phyloP scores from a whole-genome alignment of 2,329 filamentous ascomycete species.

The Phialophora verrucosa region DNA sequence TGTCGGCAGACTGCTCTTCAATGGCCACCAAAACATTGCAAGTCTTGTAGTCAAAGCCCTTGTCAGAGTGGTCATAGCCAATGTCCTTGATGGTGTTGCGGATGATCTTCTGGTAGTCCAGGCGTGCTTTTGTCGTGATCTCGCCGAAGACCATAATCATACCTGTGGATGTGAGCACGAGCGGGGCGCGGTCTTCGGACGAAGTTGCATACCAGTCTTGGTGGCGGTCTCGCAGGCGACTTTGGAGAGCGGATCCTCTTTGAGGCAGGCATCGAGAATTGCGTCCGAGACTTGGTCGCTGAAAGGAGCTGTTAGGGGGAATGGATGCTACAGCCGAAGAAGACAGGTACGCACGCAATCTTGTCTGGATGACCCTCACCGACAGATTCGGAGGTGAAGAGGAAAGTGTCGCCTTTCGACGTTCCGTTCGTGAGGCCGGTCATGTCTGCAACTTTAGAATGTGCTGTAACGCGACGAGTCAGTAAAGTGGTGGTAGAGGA shows the following conservation, averaged over 20 bases:
- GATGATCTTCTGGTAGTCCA: conserved; percentile 99
- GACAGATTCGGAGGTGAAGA: conserved; percentile 90
- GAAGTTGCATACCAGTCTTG: conserved; percentile 78
- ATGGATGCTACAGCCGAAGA: not conserved
- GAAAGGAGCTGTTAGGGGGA: conserved; percentile 29
- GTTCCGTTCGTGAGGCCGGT: conserved; percentile 35
- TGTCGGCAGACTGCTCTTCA: conserved; percentile 98
- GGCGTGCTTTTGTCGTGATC: conserved; percentile 92
- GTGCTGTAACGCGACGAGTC: not conserved
- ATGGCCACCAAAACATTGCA: conserved; percentile 98
- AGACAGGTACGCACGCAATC: conserved; percentile 69
- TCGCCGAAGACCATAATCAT: conserved; percentile 99
- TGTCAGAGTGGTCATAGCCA: conserved; percentile 93
- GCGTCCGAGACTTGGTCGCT: conserved; percentile 97
- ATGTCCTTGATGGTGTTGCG: conserved; percentile 96
- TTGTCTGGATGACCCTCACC: conserved; percentile 94
- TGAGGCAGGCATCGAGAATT: conserved; percentile 95
- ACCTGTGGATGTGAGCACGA: conserved; percentile 44
- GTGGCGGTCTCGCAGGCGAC: conserved; percentile 98
- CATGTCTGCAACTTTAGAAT: conserved; percentile 25
- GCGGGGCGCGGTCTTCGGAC: not conserved
- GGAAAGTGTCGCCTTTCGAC: conserved; percentile 70
- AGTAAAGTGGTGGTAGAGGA: conserved; percentile 7
- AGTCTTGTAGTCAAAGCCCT: conserved; percentile 99
- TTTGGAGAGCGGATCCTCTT: conserved; percentile 95